These are phyloP conservation scores for Phytophthora hybrid DNA, from an alignment of 352 stramenopile genomes.

Conservation along the genomic window DNA sequence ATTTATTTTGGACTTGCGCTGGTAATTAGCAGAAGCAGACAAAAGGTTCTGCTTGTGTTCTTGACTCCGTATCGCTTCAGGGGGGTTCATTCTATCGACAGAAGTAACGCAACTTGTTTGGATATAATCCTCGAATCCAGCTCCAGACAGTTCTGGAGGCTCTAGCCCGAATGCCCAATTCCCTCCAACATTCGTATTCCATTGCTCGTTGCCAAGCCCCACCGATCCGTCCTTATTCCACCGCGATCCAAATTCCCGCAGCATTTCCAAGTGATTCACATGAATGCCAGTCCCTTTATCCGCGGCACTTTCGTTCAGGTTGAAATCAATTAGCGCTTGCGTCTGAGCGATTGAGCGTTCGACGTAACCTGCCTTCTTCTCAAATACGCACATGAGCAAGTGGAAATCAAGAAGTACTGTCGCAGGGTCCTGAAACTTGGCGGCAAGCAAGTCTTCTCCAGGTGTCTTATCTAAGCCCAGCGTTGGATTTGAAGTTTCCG, in stretches of 20 bases:
- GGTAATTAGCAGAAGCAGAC: constrained; percentile 32
- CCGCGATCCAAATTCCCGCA: constrained; percentile 41
- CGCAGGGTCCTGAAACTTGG: constrained; percentile 23
- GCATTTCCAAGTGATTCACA: constrained; percentile 30
- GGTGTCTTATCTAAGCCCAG: not conserved
- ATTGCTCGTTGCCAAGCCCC: constrained; percentile 38
- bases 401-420: constrained; percentile 58
- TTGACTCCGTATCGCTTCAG: constrained; percentile 35
- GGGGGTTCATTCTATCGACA: constrained; percentile 45
- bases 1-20: constrained; percentile 22
- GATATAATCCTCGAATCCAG: constrained; percentile 35
- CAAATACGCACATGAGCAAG: constrained; percentile 56
- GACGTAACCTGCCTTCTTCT: constrained; percentile 61
- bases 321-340: constrained; percentile 73
- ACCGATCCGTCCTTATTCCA: constrained; percentile 41
- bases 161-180: constrained; percentile 12
- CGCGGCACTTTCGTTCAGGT: constrained; percentile 22
- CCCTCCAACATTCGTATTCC: not conserved
- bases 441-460: not conserved
- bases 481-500: not conserved
- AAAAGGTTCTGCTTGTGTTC: constrained; percentile 57
- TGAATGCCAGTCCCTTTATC: not conserved
- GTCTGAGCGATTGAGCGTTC: constrained; percentile 74
- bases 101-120: constrained; percentile 17
- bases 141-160: constrained; percentile 12